Conservation (phyloP, 495 filamentous ascomycete species). For the Tuber magnatum region DNA sequence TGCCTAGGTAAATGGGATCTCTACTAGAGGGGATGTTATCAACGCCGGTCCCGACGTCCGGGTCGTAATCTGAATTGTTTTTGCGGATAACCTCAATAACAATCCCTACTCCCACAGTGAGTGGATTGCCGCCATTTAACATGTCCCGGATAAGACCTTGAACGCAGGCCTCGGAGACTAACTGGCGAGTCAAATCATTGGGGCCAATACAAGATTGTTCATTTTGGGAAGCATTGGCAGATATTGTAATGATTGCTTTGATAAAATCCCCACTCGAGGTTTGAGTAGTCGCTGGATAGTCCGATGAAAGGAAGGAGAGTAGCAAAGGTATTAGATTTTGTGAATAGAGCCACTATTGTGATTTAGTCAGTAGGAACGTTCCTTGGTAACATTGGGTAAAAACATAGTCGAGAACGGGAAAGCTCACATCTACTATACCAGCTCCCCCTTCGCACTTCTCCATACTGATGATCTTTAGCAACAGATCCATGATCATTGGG, state of each 20-base stretch:
- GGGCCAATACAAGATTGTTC: constrained; percentile 97
- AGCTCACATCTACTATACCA: constrained; percentile 85
- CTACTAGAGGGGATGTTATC: constrained; percentile 70
- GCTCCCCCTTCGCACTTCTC: constrained; percentile 87
- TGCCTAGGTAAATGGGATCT: constrained; percentile 95
- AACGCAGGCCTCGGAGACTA: constrained; percentile 83
- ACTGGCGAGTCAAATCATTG: constrained; percentile 89
- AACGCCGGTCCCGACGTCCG: constrained; percentile 70
- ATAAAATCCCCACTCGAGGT: constrained; percentile 96
- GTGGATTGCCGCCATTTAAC: constrained; percentile 85
- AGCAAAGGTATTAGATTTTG: constrained; percentile 84
- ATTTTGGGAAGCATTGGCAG: constrained; percentile 94
- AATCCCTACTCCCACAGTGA: constrained; percentile 95
- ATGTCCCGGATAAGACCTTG: constrained; percentile 77
- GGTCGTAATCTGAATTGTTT: constrained; percentile 98
- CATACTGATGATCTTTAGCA: constrained; percentile 94
- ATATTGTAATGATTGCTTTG: constrained; percentile 98
- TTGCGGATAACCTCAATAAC: constrained; percentile 98
- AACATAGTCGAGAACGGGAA: constrained; percentile 13
- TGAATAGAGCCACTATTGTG: constrained; percentile 75
- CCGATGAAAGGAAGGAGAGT: constrained; percentile 75
- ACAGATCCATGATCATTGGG: constrained; percentile 96
- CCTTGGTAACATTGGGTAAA: constrained; percentile 11
- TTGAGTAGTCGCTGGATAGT: constrained; percentile 77
- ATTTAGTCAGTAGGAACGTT: constrained; percentile 34